Percentiles rank a stretch among this genome's conserved stretches.
These are phyloP conservation scores for Microthlaspi erraticum DNA, from an alignment of 345 rosid genomes.

Conservation along the genomic window DNA sequence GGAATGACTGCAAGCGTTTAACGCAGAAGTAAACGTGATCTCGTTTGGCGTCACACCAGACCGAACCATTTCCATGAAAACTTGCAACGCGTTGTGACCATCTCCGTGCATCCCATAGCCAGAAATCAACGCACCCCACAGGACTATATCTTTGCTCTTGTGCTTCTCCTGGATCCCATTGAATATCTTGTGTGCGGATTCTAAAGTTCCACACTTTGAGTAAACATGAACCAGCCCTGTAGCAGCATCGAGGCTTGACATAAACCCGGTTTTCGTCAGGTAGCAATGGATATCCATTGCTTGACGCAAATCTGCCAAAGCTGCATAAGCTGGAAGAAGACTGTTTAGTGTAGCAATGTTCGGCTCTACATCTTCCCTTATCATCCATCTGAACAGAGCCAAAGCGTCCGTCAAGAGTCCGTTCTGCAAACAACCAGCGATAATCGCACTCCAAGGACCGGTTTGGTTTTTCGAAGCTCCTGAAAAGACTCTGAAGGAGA, in stretches of 20 bases:
- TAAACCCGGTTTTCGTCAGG: conserved; percentile 56
- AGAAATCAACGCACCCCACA: conserved; percentile 67
- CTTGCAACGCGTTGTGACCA: conserved; percentile 55
- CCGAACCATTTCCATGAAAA: conserved; percentile 67
- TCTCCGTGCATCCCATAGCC: conserved; percentile 69
- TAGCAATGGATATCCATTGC: conserved; percentile 60
- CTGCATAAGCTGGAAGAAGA: conserved; percentile 68
- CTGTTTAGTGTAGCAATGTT: conserved; percentile 62
- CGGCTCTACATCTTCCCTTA: conserved; percentile 50
- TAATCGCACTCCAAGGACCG: conserved; percentile 76
- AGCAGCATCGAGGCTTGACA: conserved; percentile 54
- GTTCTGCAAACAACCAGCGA: conserved; percentile 62
- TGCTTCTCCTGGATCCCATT: conserved; percentile 46
- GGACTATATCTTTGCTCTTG: conserved; percentile 53
- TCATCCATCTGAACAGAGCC: conserved; percentile 59
- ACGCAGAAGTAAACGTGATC: conserved; percentile 59
- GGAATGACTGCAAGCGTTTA: conserved; percentile 68
- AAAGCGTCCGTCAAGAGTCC: conserved; percentile 53
- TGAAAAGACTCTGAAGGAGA: conserved; percentile 59
- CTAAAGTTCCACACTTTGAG: conserved; percentile 66
- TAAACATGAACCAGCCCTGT: conserved; percentile 63
- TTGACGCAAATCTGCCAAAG: conserved; percentile 57
- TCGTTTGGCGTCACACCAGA: conserved; percentile 64
- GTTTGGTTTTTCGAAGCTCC: conserved; percentile 58
- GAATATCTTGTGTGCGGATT: conserved; percentile 59